Evolutionary conservation across 495 filamentous ascomycete genomes (phyloP).

Genomic region (Daldinia childiae): DNA sequence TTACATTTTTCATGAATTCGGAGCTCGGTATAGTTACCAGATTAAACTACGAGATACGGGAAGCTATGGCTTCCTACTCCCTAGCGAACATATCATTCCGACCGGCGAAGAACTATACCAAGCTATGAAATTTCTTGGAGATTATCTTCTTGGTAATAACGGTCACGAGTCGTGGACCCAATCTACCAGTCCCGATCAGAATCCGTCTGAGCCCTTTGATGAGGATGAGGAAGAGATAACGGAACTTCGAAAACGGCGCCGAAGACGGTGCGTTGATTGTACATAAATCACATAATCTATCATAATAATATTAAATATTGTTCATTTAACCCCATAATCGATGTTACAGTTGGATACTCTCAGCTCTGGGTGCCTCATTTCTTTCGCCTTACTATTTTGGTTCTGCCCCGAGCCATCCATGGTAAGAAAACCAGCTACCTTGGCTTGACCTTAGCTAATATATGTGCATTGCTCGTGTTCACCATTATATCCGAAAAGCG

Average conservation of each 20-base stretch:
- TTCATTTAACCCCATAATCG: neutral
- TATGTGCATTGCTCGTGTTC: neutral
- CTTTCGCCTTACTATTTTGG: neutral
- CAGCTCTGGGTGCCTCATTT: slow-evolving; percentile 1
- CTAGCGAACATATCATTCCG: slow-evolving; percentile 85
- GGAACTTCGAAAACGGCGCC: slow-evolving; percentile 39
- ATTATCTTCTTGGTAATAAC: slow-evolving; percentile 71
- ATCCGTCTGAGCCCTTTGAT: neutral
- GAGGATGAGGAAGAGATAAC: slow-evolving; percentile 19
- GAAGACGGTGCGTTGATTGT: slow-evolving; percentile 24
- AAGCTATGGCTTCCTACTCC: slow-evolving; percentile 92
- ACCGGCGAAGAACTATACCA: slow-evolving; percentile 87
- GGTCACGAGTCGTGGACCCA: slow-evolving; percentile 59
- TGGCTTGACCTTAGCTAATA: neutral
- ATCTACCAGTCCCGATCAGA: slow-evolving; percentile 3
- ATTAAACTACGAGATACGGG: slow-evolving; percentile 95
- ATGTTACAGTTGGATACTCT: neutral
- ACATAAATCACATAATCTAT: slow-evolving; percentile 11
- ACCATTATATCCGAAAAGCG: neutral
- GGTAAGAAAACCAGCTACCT: neutral
- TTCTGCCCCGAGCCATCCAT: neutral
- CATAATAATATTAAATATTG: neutral
- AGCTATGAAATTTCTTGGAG: slow-evolving; percentile 81
- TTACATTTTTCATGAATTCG: slow-evolving; percentile 92
- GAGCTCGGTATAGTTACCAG: slow-evolving; percentile 87